These are phyloP conservation scores for Poteriospumella lacustris DNA, from an alignment of 108 stramenopile genomes.

Conservation along the genomic window DNA sequence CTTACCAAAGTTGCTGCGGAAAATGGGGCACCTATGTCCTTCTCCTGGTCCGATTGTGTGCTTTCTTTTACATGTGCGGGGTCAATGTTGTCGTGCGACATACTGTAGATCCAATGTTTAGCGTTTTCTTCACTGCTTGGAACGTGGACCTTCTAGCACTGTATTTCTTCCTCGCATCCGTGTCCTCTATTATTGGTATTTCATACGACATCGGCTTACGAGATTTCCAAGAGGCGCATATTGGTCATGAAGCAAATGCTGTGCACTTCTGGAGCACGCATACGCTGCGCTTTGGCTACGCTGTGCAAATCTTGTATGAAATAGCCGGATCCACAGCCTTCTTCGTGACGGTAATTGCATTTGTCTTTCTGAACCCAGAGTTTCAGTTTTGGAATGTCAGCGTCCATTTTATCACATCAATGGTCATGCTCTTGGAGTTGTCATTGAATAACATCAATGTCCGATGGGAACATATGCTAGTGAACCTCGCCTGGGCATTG, in stretches of 20 bases:
- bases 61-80: background rate
- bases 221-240: background rate
- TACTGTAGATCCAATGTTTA: no score
- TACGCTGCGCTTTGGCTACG: background rate
- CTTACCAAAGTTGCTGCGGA: background rate
- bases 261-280: no score
- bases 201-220: background rate
- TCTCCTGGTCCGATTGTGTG: background rate
- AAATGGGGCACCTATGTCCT: background rate
- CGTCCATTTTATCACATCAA: background rate
- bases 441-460: background rate
- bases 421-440: background rate
- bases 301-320: background rate
- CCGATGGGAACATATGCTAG: background rate
- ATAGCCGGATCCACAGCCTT: background rate
- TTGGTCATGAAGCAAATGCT: background rate
- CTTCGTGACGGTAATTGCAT: background rate
- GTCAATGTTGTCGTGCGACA: background rate
- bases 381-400: background rate
- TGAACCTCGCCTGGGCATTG: background rate
- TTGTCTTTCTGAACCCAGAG: background rate
- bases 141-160: background rate
- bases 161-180: background rate
- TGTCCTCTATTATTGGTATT: background rate
- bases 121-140: background rate